phyloP scores from a whole-genome alignment of 2,329 filamentous ascomycete genomes.

The Sclerotiophoma versabilis region DNA sequence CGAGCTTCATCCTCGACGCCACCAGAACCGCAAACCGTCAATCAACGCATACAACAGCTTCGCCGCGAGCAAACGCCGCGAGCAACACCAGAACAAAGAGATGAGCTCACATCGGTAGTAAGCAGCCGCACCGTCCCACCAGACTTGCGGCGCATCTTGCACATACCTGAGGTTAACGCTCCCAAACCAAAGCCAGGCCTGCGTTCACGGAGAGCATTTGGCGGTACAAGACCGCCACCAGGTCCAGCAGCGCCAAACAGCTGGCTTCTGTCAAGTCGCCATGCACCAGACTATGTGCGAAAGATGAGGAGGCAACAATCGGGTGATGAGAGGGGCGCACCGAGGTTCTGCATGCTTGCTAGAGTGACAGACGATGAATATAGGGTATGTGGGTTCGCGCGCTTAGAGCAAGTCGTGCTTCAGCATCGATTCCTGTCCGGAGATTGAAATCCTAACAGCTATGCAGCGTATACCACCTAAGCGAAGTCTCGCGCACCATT shows the following conservation, averaged over 20 bases:
- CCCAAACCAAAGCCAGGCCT: constrained; percentile 54
- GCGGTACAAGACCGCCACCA: constrained; percentile 44
- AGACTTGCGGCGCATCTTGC: constrained; percentile 53
- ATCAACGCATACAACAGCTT: constrained; percentile 56
- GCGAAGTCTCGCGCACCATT: constrained; percentile 57
- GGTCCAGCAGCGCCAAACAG: constrained; percentile 57
- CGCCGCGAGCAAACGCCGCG: constrained; percentile 52
- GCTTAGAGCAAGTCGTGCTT: no score
- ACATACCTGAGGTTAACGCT: constrained; percentile 55
- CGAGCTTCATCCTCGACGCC: constrained; percentile 31
- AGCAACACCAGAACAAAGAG: constrained; percentile 51
- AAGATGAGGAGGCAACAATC: constrained; percentile 27
- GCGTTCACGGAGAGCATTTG: constrained; percentile 32
- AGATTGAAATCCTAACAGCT: constrained; percentile 26
- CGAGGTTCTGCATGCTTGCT: constrained; percentile 36
- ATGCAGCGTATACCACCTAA: constrained; percentile 40
- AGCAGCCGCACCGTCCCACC: constrained; percentile 55
- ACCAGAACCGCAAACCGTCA: constrained; percentile 51
- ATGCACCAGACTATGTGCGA: constrained; percentile 33
- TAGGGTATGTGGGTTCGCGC: constrained; percentile 29
- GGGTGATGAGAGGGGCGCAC: not conserved
- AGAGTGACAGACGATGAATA: constrained; percentile 33
- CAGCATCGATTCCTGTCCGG: no score
- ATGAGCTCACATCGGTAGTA: constrained; percentile 53
- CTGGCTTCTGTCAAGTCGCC: constrained; percentile 50